A percentile compares a stretch with the other conserved stretches of the same genome.
Conservation (phyloP, 495 filamentous ascomycete species). For the Amniculicola lignicola region DNA sequence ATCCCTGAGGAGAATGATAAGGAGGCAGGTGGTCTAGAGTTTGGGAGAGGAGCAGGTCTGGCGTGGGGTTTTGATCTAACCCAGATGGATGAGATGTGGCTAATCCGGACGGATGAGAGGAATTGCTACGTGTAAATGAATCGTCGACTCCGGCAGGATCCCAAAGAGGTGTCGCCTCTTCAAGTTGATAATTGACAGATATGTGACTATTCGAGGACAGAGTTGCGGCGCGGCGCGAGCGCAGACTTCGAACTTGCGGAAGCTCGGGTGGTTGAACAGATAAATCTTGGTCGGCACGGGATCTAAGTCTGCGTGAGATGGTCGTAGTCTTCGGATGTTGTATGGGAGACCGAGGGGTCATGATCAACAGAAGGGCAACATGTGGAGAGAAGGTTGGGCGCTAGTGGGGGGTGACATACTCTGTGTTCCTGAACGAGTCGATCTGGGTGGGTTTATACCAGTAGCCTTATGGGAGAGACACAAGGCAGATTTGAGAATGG, state of each 20-base stretch:
- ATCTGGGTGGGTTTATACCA: slow-evolving; percentile 24
- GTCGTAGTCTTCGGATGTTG: slow-evolving; percentile 28
- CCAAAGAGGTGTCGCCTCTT: slow-evolving; percentile 18
- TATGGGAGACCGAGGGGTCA: slow-evolving; percentile 36
- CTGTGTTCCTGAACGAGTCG: slow-evolving; percentile 21
- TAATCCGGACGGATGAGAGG: slow-evolving; percentile 20
- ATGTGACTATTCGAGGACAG: slow-evolving; percentile 18
- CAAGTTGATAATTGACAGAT: slow-evolving; percentile 28
- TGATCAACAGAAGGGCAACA: slow-evolving; percentile 29
- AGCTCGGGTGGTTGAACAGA: slow-evolving; percentile 30
- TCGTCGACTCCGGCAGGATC: slow-evolving; percentile 24
- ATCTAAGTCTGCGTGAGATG: slow-evolving; percentile 35
- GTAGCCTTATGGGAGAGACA: slow-evolving; percentile 27
- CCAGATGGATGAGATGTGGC: neutral
- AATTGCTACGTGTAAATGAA: slow-evolving; percentile 25
- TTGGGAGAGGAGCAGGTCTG: slow-evolving; percentile 26
- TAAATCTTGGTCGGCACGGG: slow-evolving; percentile 24
- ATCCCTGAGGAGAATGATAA: slow-evolving; percentile 18
- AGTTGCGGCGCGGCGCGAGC: slow-evolving; percentile 30
- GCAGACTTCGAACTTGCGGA: slow-evolving; percentile 22
- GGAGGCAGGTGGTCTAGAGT: slow-evolving; percentile 23
- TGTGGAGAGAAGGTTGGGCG: slow-evolving; percentile 15
- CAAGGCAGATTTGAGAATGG: slow-evolving; percentile 31
- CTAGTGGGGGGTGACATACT: slow-evolving; percentile 30
- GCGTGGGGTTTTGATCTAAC: slow-evolving; percentile 5